A percentile compares a stretch with the other conserved stretches of the same genome.
phyloP scores from a whole-genome alignment of 257 asterid species.

The Knoxia roxburghii region DNA sequence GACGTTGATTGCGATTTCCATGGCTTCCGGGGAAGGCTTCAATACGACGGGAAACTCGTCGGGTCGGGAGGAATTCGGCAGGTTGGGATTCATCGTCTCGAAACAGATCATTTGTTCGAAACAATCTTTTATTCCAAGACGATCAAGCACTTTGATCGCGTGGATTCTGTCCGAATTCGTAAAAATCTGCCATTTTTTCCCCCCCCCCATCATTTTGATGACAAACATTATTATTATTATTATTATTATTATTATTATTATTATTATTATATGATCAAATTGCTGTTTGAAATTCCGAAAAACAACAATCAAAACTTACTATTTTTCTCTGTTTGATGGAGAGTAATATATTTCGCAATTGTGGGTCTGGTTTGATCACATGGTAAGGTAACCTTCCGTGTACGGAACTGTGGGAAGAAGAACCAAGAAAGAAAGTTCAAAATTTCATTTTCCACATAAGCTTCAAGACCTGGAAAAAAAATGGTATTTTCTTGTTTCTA shows the following conservation, averaged over 20 bases:
- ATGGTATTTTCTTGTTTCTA: not conserved
- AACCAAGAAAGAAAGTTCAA: not conserved
- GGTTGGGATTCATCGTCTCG: slow-evolving; percentile 77
- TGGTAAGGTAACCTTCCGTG: slow-evolving; percentile 91
- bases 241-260: no score
- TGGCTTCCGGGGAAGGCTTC: slow-evolving; percentile 73
- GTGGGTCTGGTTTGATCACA: slow-evolving; percentile 55
- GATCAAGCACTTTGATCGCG: slow-evolving; percentile 60
- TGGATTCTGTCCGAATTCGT: slow-evolving; percentile 75
- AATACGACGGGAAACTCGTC: slow-evolving; percentile 67
- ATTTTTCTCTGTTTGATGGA: slow-evolving; percentile 68
- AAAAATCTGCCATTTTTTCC: slow-evolving; percentile 45
- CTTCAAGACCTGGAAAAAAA: not conserved
- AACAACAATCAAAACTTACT: slow-evolving; percentile 42
- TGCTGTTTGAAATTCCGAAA: no score
- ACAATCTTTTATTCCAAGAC: slow-evolving; percentile 65
- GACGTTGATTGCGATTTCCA: slow-evolving; percentile 56
- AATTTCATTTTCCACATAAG: not conserved
- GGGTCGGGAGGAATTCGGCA: slow-evolving; percentile 34
- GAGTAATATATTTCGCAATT: slow-evolving; percentile 44
- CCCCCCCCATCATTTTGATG: not conserved
- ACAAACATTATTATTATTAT: no score
- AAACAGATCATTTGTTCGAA: slow-evolving; percentile 74
- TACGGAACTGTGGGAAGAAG: slow-evolving; percentile 42
- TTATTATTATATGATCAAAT: no score